Base-by-base conservation (phyloP, 1,284 basidiomycete genomes). In the Cutaneotrichosporon sp. region DNA sequence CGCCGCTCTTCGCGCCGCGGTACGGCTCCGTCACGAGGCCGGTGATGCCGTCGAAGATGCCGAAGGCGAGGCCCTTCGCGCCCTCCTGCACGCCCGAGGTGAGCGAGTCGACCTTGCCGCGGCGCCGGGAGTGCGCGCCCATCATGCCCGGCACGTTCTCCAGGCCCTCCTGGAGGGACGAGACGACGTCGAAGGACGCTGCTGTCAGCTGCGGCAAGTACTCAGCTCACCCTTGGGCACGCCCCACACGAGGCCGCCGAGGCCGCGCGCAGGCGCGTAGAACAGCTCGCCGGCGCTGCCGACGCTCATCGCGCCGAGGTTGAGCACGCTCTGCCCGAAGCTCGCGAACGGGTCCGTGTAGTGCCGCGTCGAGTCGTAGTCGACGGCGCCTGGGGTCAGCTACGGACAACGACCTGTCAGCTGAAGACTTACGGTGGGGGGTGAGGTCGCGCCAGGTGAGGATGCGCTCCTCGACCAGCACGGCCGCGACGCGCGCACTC, bases 41-140 rank as follows among this genome's bases (percentile, higher is more conserved):
- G 0, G 83, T 83, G 55, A 86, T 83, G 14, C 84, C 85, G 68
- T 85, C 84, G 66, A 82, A 83, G 54, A 82, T 82, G 5, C 84
- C 79, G 52, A 72, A 79, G 38, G 72, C 73, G 9, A 81, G 61
- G 5, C 79, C 77, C 68, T 76, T 75, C 3, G 64, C 83, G 4
- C 79, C 84, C 66, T 84, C 83, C 58, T 73, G 81, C 11, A 85
- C 63, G 0, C 85, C 85, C 65, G 75, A 81, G 8, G 69, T 70
- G 51, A 83, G 80, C 60, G 78, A 79, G 10, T 78, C 78, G 16
- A 85, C 81, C 59, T 79, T 76, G 1, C 80, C 82, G 9, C 70
- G 59, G 43, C 76, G 64, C 8, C 83, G 76, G 6, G 82, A 76
- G 20, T 80, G 70, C 0, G 82, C 82, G 9, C 83, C 83, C 59